Percentiles rank a stretch among this genome's conserved stretches.
phyloP scores from a whole-genome alignment of 78 protist genomes.

The Cyanophora paradoxa region DNA sequence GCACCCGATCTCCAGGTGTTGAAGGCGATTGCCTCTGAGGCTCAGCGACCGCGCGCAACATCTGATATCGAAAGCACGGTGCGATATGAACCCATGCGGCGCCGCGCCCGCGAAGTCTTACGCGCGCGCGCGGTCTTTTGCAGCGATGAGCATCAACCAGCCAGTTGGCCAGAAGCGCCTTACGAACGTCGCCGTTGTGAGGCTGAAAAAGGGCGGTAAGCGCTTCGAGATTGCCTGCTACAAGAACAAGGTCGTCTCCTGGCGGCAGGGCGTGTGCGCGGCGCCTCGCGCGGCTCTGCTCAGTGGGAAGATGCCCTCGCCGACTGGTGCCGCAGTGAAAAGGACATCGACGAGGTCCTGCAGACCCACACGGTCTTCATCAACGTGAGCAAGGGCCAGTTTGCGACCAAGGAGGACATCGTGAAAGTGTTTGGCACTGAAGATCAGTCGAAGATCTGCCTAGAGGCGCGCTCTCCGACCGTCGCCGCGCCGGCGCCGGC shows the following conservation, averaged over 20 bases:
- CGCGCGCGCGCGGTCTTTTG: no score
- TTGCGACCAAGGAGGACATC: slow-evolving; percentile 73
- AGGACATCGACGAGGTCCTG: slow-evolving; percentile 87
- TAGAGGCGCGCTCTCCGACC: no score
- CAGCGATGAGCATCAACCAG: no score
- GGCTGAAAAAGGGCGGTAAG: slow-evolving; percentile 64
- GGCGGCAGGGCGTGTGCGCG: slow-evolving; percentile 69
- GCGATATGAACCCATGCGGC: no score
- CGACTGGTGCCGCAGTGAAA: slow-evolving; percentile 58
- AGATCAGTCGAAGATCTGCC: slow-evolving; percentile 18
- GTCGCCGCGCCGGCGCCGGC: no score
- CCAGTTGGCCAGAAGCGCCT: slow-evolving; percentile 72
- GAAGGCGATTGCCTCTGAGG: no score
- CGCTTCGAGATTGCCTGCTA: slow-evolving; percentile 90
- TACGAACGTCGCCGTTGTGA: slow-evolving; percentile 88
- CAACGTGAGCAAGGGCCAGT: slow-evolving; percentile 82
- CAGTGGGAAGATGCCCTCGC: neutral
- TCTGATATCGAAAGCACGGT: no score
- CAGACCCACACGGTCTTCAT: slow-evolving; percentile 75
- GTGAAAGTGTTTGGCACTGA: slow-evolving; percentile 53
- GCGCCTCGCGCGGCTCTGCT: neutral
- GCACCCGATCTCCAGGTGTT: no score
- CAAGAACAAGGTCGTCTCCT: slow-evolving; percentile 74
- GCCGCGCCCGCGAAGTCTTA: no score
- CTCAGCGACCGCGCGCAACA: no score